Conservation (phyloP, 225 moss, liverwort and hornwort genomes). For the Bryum argenteum region DNA sequence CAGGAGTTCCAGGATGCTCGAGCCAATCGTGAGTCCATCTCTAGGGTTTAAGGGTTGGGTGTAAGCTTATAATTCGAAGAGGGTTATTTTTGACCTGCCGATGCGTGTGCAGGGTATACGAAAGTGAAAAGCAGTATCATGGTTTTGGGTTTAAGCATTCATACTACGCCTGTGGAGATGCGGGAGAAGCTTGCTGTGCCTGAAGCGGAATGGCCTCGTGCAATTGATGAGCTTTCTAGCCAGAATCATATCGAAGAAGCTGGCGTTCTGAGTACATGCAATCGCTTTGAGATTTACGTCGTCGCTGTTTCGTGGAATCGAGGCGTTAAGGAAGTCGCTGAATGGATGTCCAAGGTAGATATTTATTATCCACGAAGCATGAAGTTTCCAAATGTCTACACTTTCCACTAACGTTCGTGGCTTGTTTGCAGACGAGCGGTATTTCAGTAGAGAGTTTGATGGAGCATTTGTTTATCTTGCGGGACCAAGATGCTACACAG, state of each 20-base stretch:
- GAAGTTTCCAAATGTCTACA: not conserved
- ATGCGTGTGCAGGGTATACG: constrained; percentile 58
- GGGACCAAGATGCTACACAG: constrained; percentile 60
- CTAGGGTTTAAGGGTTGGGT: not conserved
- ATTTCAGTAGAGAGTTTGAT: constrained; percentile 47
- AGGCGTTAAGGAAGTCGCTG: constrained; percentile 57
- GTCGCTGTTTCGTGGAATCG: constrained; percentile 62
- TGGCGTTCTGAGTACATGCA: constrained; percentile 56
- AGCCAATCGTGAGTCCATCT: constrained; percentile 56
- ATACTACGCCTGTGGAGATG: constrained; percentile 73
- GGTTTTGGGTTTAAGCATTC: constrained; percentile 80
- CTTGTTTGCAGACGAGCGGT: constrained; percentile 50
- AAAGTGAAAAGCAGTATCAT: constrained; percentile 83
- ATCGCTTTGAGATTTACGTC: constrained; percentile 60
- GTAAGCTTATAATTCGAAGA: no score
- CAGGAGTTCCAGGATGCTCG: constrained; percentile 61
- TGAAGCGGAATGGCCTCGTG: constrained; percentile 66
- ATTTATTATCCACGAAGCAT: not conserved
- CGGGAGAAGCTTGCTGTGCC: constrained; percentile 61
- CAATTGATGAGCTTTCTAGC: constrained; percentile 49
- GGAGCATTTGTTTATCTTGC: constrained; percentile 53
- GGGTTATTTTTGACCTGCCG: not conserved
- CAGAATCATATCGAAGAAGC: constrained; percentile 64
- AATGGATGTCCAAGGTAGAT: constrained; percentile 64
- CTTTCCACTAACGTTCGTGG: not conserved